A percentile compares a stretch with the other conserved stretches of the same genome.
phyloP scores from a whole-genome alignment of 1,139 yeast genomes.

The Hanseniaspora uvarum region DNA sequence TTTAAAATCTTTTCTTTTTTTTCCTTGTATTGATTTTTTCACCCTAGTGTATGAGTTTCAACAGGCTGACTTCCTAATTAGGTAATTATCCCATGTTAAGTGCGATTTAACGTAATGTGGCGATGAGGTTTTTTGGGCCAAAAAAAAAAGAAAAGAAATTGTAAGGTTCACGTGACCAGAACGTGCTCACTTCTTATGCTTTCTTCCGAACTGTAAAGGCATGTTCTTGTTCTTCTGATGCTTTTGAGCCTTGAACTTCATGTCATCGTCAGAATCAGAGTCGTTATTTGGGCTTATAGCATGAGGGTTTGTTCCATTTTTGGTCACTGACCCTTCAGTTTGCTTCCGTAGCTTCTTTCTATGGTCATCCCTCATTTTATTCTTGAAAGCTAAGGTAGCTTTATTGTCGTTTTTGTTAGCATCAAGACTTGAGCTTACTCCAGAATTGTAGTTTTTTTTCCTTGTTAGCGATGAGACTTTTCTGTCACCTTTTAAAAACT shows the following conservation, averaged over 20 bases:
- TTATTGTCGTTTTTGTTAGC: slow-evolving; percentile 29
- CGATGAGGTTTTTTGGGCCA: background rate
- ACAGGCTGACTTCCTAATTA: background rate
- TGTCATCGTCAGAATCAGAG: slow-evolving; percentile 20
- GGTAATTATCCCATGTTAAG: background rate
- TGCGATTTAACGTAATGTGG: background rate
- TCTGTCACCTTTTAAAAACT: slow-evolving; percentile 30
- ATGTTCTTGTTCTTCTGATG: slow-evolving; percentile 23
- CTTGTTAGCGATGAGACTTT: slow-evolving; percentile 29
- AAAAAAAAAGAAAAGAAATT: slow-evolving; percentile 1
- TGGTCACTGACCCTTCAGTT: background rate
- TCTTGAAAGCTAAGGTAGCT: slow-evolving; percentile 31
- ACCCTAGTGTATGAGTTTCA: background rate
- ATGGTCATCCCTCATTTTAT: slow-evolving; percentile 27
- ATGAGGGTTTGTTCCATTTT: background rate
- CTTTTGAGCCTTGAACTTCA: slow-evolving; percentile 18
- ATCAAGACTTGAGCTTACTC: slow-evolving; percentile 23
- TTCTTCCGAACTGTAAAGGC: slow-evolving; percentile 21
- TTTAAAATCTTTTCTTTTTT: background rate
- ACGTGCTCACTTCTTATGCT: slow-evolving; percentile 5
- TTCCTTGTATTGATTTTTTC: background rate
- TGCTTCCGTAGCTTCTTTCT: slow-evolving; percentile 20
- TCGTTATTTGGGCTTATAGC: background rate
- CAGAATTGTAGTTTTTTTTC: slow-evolving; percentile 24
- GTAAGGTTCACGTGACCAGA: background rate